Percentiles rank a stretch among this genome's conserved stretches.
Conservation (phyloP, 371 early-diverging fungal genomes). For the Mortierella sp. region DNA sequence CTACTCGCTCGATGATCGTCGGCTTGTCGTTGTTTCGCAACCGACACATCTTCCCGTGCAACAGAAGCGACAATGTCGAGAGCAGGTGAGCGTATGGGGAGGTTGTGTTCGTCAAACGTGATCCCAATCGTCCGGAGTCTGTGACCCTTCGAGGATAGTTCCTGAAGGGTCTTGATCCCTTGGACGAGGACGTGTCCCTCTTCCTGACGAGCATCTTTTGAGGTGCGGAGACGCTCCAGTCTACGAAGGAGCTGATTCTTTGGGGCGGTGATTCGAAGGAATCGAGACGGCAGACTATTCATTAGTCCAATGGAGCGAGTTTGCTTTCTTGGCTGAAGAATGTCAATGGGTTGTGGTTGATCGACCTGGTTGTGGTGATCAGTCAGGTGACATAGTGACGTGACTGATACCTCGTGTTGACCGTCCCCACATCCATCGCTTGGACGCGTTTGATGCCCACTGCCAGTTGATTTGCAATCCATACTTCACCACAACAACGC, state of each 20-base stretch:
- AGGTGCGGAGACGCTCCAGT: conserved; percentile 25
- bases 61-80: conserved; percentile 23
- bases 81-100: conserved; percentile 31
- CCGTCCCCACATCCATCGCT: too few relatives aligned
- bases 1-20: neutral
- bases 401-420: too few relatives aligned
- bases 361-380: too few relatives aligned
- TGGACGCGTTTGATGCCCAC: too few relatives aligned
- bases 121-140: conserved; percentile 36
- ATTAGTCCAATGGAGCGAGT: neutral
- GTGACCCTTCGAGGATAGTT: conserved; percentile 28
- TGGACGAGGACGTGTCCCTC: conserved; percentile 43
- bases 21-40: neutral
- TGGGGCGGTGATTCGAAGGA: conserved; percentile 30
- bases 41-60: neutral
- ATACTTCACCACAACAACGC: too few relatives aligned
- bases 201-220: conserved; percentile 19
- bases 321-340: too few relatives aligned
- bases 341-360: too few relatives aligned
- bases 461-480: too few relatives aligned
- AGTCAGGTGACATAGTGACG: too few relatives aligned
- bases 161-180: conserved; percentile 49
- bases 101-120: conserved; percentile 31
- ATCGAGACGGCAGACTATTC: conserved; percentile 31
- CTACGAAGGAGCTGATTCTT: conserved; percentile 30